phyloP scores from a whole-genome alignment of 257 asterid species.

The Salvia miltiorrhiza region DNA sequence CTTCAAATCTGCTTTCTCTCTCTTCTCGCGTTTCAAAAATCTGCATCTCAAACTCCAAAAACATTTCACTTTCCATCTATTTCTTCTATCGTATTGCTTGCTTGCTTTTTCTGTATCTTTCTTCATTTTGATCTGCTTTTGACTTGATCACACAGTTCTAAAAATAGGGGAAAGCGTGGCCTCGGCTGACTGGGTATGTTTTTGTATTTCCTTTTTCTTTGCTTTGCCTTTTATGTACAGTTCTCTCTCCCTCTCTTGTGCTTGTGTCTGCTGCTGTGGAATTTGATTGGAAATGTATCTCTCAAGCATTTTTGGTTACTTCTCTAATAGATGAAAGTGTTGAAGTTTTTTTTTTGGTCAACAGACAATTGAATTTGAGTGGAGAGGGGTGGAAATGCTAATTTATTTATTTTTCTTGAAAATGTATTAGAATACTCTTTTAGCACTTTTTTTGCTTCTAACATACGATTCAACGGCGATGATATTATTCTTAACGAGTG shows the following conservation, averaged over 20 bases:
- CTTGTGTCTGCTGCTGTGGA: too few relatives aligned
- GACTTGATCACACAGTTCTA: conserved; percentile 19
- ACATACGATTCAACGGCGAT: neutral
- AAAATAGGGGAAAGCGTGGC: neutral
- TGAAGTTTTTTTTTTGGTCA: neutral
- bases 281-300: neutral
- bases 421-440: neutral
- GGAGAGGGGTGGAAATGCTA: conserved; percentile 9
- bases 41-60: neutral
- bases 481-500: neutral
- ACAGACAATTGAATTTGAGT: conserved; percentile 13
- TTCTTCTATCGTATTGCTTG: neutral
- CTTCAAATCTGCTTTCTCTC: conserved; percentile 19
- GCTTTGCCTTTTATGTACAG: neutral
- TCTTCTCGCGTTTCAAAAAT: neutral
- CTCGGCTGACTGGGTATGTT: conserved; percentile 16
- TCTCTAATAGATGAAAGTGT: neutral
- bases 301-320: neutral
- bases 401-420: neutral
- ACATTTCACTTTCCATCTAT: conserved; percentile 7
- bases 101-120: neutral
- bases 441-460: neutral
- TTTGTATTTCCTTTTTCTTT: neutral
- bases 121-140: neutral
- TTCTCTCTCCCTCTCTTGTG: neutral